phyloP scores from a whole-genome alignment of 2,329 filamentous ascomycete genomes.

The Alternaria sp. region DNA sequence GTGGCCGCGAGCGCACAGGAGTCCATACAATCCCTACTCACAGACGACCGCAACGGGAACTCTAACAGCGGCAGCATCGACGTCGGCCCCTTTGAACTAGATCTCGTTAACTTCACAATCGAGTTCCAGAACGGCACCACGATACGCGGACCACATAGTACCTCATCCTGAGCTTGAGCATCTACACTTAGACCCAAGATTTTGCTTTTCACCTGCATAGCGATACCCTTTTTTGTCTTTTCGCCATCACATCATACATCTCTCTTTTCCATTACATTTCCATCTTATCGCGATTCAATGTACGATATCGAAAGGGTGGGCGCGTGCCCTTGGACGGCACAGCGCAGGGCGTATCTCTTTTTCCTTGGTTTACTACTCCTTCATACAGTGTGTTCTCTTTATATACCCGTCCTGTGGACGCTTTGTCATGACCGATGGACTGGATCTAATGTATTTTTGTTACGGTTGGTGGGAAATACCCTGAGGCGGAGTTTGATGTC shows the following conservation, averaged over 20 bases:
- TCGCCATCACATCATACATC: not conserved
- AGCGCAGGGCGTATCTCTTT: not conserved
- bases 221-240: constrained; percentile 25
- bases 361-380: constrained; percentile 6
- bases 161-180: not conserved
- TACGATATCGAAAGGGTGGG: constrained; percentile 13
- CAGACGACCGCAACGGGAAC: constrained; percentile 37
- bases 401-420: constrained; percentile 33
- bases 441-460: constrained; percentile 39
- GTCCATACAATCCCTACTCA: constrained; percentile 48
- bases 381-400: constrained; percentile 9
- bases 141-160: constrained; percentile 21
- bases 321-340: constrained; percentile 3
- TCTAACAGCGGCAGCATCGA: constrained; percentile 32
- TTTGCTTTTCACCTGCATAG: constrained; percentile 10
- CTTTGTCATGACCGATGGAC: constrained; percentile 24
- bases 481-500: constrained; percentile 11
- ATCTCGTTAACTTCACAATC: constrained; percentile 41
- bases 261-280: not conserved
- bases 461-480: constrained; percentile 16
- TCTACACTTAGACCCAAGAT: not conserved
- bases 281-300: constrained; percentile 5
- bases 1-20: constrained; percentile 53
- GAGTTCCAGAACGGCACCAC: constrained; percentile 43
- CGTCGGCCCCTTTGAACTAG: constrained; percentile 38